Base-by-base conservation (phyloP, 2,329 filamentous ascomycete species). In the Cladophialophora carrionii region DNA sequence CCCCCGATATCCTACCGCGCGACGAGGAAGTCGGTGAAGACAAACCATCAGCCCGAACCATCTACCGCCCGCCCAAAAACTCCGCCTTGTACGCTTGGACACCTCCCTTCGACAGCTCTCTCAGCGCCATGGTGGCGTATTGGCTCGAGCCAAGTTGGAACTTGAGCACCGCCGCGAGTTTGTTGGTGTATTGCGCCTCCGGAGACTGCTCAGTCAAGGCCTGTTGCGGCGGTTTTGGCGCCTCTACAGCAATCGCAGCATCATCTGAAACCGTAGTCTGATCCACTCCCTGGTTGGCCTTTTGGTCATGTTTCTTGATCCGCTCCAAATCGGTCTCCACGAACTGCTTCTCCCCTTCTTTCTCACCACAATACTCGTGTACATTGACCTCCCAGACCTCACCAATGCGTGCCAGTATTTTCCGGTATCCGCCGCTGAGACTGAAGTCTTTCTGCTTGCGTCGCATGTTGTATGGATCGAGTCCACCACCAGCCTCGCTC, bases 391-490 rank as follows among this genome's bases (percentile, higher is more conserved):
- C 85, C 7, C 91, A 85, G 31, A 83, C 78, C 7, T 82, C 77
- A 1, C 86, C 84, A 73, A 92, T 91, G 24, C 84, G 84, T 37
- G 90, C 88, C 71, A 98, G 84, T 31, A 96, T 75, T 77, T 94
- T 95, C 68, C 95, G 87, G 77, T 99, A 99, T 29, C 89, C 87
- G 2, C 95, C 96, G 56, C 90, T 91, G 1, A 99, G 82, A 75
- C 91, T 96, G 74, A 95, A 89, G 72, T 98, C 95, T 74, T 89
- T 90, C 79, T 93, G 92, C 58, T 85, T 85, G 20, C 94, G 87
- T 12, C 91, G 88, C 95, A 99, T 98, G 68, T 92, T 84, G 73
- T 89, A 84, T 0, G 95, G 94, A 75, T 96, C 88, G 12, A 99
- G 82, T 1, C 82, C 80, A 10, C 94, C 94, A 67, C 95, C 93